phyloP scores from a whole-genome alignment of 1,284 basidiomycete species.

The Tilletia horrida region DNA sequence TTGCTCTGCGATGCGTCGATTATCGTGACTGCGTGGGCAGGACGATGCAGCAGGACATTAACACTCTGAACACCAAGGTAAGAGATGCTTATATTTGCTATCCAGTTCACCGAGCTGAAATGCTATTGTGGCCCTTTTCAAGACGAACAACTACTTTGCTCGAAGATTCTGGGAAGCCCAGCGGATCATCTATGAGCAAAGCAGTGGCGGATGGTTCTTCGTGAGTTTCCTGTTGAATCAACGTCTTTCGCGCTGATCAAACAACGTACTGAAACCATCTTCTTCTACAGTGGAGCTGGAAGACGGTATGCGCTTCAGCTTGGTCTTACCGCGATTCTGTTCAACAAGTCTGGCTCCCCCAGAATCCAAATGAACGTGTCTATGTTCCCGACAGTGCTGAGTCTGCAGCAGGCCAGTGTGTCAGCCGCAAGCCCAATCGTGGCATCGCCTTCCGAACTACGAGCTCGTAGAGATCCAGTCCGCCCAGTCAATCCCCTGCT shows the following conservation, averaged over 20 bases:
- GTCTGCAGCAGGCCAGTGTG: neutral
- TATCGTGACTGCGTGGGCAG: slow-evolving; percentile 15
- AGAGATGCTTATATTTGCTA: neutral
- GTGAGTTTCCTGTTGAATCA: neutral
- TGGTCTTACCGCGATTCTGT: slow-evolving; percentile 27
- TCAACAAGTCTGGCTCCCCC: slow-evolving; percentile 26
- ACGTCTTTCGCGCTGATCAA: neutral
- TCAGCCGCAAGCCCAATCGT: neutral
- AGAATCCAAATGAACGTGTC: slow-evolving; percentile 18
- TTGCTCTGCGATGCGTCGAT: slow-evolving; percentile 20
- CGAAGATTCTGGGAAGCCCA: slow-evolving; percentile 29
- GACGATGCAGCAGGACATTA: slow-evolving; percentile 23
- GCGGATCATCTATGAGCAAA: slow-evolving; percentile 22
- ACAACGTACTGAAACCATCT: too few species aligned
- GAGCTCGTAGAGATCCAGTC: neutral
- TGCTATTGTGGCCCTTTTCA: neutral
- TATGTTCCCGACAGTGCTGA: slow-evolving; percentile 14
- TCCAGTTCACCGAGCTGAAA: too few species aligned
- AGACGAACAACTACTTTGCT: slow-evolving; percentile 21
- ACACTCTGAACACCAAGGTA: slow-evolving; percentile 18
- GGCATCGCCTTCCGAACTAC: neutral
- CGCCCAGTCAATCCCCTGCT: too few species aligned
- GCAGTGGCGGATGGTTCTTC: slow-evolving; percentile 1
- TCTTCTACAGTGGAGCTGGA: slow-evolving; percentile 26
- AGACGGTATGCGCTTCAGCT: slow-evolving; percentile 16